Base-by-base conservation (phyloP, 2,329 filamentous ascomycete species). In the Exophiala viscosa region DNA sequence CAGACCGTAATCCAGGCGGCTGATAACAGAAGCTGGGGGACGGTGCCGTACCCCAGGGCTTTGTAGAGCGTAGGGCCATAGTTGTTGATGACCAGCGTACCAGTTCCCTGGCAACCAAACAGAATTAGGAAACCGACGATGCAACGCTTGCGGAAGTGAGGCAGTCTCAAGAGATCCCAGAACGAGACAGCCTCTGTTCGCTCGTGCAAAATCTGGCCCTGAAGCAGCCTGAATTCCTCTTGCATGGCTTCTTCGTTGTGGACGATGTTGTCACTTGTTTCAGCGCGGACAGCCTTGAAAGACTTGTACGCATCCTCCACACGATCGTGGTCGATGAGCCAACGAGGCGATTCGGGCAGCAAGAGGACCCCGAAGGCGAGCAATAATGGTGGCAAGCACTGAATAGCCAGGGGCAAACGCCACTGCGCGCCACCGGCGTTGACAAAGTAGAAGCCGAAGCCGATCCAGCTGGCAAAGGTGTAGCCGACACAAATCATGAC, bases 361-460 rank as follows among this genome's bases (percentile, higher is more conserved):
- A 64, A 62, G 3, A 58, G 40, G 23, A 77, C 71, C 3, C 70
- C 74, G 50, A 77, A 63, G 32, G 75, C 66, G 7, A 66, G 55
- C 15, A 61, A 36, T 18, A 62, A 14, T 9, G 55, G 55, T 14
- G 40, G 42, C 5, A 58, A 20, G 13, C 48, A 46, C 43, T 58
- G 55, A 31, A 60, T 54, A 31, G 49, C 55, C 14, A 58, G 36
- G 10, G 58, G 58, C 3, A 54, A 14, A 2, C 58, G 55, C 55
- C 55, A 60, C 17, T 56, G 50, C 2, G 48, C 40, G 11, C 23
- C 52, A 18, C 39, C 41, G 18, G 50, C 50, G 15, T 50, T 39
- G 3, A 48, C 42, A 43, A 48, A 60, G 42, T 47, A 60, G 47
- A 53, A 55, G n/a, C 49, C 55, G 17, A 58, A 18, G 2, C 58